A percentile compares a stretch with the other conserved stretches of the same genome.
These are phyloP conservation scores for Mimosa pudica DNA, from an alignment of 306 rosid genomes.

Conservation along the genomic window DNA sequence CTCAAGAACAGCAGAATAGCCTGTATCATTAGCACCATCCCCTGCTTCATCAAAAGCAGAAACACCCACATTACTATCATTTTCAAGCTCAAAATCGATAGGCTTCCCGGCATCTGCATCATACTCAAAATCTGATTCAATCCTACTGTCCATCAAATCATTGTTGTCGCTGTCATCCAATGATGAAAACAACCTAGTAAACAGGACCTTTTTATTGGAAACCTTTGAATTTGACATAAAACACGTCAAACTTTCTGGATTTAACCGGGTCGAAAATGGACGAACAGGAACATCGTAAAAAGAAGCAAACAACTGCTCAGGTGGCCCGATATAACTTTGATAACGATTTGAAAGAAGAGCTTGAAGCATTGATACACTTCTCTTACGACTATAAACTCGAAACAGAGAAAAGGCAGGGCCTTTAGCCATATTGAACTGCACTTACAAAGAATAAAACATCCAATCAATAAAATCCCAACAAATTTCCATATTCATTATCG, in stretches of 20 bases:
- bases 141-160: slow-evolving; percentile 22
- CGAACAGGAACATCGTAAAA: slow-evolving; percentile 32
- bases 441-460: not conserved
- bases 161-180: slow-evolving; percentile 30
- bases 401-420: slow-evolving; percentile 54
- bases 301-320: slow-evolving; percentile 17
- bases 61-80: slow-evolving; percentile 34
- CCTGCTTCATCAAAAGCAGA: slow-evolving; percentile 28
- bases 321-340: slow-evolving; percentile 16
- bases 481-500: not conserved
- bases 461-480: not conserved
- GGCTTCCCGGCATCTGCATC: slow-evolving; percentile 57
- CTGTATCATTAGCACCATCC: slow-evolving; percentile 38
- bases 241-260: slow-evolving; percentile 14
- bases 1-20: slow-evolving; percentile 35
- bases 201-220: slow-evolving; percentile 17
- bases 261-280: slow-evolving; percentile 40
- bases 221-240: slow-evolving; percentile 33
- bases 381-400: slow-evolving; percentile 48
- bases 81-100: slow-evolving; percentile 35
- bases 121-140: slow-evolving; percentile 36
- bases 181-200: slow-evolving; percentile 49
- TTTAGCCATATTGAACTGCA: slow-evolving; percentile 56
- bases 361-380: slow-evolving; percentile 43
- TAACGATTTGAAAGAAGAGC: slow-evolving; percentile 41